Evolutionary conservation across 306 rosid species (phyloP).

Genomic region (Astragalus glycyphyllos): DNA sequence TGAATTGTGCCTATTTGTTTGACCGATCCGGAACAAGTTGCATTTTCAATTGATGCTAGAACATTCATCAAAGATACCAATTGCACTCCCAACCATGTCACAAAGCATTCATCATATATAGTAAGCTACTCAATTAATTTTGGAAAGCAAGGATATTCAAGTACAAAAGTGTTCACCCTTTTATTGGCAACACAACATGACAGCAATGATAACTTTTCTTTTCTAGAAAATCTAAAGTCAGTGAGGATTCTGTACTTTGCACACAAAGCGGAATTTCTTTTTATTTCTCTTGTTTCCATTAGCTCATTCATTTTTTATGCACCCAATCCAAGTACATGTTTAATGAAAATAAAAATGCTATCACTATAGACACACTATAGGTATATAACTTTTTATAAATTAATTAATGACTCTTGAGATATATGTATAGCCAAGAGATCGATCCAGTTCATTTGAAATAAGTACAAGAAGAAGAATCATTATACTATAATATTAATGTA

Average conservation of each 20-base stretch:
- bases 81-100: too few species aligned
- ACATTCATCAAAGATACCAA: too few species aligned
- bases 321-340: neutral
- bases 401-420: constrained; percentile 27
- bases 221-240: neutral
- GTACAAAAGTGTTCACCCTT: neutral
- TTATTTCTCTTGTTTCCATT: neutral
- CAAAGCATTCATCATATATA: too few species aligned
- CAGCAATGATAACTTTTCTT: neutral
- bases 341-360: constrained; percentile 34
- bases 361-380: neutral
- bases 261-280: neutral
- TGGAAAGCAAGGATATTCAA: neutral
- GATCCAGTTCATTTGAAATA: neutral
- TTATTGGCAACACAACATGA: neutral
- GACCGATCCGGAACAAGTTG: too few species aligned
- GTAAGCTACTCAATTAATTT: neutral
- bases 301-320: neutral
- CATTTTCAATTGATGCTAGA: too few species aligned
- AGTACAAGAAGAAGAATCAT: neutral
- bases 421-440: neutral
- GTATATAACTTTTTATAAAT: constrained; percentile 13
- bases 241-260: neutral
- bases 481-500: neutral
- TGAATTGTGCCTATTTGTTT: too few species aligned